Evolutionary conservation across 1,139 yeast species (phyloP), one percentile per base, ranked within the genome.

Genomic region (Suhomyces atakaporum): DNA sequence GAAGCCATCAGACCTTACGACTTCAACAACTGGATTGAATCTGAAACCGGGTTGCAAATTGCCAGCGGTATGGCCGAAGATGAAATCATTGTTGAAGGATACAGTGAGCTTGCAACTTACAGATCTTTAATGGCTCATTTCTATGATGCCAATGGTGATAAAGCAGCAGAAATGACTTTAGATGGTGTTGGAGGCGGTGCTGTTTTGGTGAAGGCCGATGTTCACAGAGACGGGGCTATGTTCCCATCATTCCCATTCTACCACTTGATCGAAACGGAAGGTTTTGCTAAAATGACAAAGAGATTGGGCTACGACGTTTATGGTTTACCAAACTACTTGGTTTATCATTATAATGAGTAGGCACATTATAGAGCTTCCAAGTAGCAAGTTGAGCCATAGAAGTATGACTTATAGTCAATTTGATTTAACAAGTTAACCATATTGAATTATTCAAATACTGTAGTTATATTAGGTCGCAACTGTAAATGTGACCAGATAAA

Each of bases 181-280:
- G 98, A 92, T 60, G 98, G 98, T 59, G 97, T 92, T 41, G 98
- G 98, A 38, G 97, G 92, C 43, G 96, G 97, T 20, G 95, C 97
- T 28, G 81, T 95, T 24, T 62, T 92, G 63, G 98, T 92, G 23
- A 88, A 90, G 60, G 96, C 97, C 7, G 97, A 89, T 50, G 98
- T 92, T 39, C 98, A 92, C 64, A 77, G 98, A 59, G 98, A 92
- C 60, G 98, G 98, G 35, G 97, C 97, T 39, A 90, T 90, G 97
- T 92, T 92, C 77, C 98, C 98, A 13, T 86, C 95, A 26, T 92
- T 92, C 78, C 94, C 98, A 43, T 92, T 92, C 70, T 90, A 92
- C 62, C 96, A 92, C 58, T 74, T 92, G 63, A 89, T 92, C 49
- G 98, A 92, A 66, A 89, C 97, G 6, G 98, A 92, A 66, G 98